Conservation (phyloP, 345 rosid genomes). For the Populus davidiana region DNA sequence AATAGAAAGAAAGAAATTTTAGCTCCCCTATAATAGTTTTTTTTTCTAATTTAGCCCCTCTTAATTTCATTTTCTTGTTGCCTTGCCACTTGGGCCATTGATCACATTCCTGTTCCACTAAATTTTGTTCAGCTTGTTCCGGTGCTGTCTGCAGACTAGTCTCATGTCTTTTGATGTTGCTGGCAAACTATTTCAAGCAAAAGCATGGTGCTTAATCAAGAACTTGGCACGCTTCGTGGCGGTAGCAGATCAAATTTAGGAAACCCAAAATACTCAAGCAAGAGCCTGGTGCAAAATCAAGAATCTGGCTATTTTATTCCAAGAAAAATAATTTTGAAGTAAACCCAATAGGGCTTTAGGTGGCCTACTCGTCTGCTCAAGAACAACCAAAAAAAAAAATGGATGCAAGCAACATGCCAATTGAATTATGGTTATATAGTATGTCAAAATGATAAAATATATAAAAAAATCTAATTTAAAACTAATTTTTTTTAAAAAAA, state of each 20-base stretch:
- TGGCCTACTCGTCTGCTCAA: too few relatives aligned
- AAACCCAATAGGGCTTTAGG: too few relatives aligned
- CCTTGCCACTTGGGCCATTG: not conserved
- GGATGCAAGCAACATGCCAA: too few relatives aligned
- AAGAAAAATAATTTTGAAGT: not conserved
- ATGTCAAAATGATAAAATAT: too few relatives aligned
- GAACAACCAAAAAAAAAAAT: too few relatives aligned
- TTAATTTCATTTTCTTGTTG: too few relatives aligned
- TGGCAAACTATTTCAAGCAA: not conserved
- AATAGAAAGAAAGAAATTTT: too few relatives aligned
- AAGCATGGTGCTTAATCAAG: not conserved
- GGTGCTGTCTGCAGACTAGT: not conserved
- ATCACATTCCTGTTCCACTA: not conserved
- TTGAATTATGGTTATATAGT: too few relatives aligned
- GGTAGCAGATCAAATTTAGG: not conserved
- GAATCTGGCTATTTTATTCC: not conserved
- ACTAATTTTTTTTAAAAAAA: too few relatives aligned
- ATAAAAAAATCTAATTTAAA: too few relatives aligned
- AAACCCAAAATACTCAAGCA: not conserved
- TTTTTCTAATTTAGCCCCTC: too few relatives aligned
- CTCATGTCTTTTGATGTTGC: not conserved
- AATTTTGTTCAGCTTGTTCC: not conserved
- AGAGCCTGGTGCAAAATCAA: not conserved
- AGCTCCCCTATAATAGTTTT: too few relatives aligned
- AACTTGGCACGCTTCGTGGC: not conserved